Evolutionary conservation across 73 alveolate species (phyloP).

Genomic region (Urostyla sp.): DNA sequence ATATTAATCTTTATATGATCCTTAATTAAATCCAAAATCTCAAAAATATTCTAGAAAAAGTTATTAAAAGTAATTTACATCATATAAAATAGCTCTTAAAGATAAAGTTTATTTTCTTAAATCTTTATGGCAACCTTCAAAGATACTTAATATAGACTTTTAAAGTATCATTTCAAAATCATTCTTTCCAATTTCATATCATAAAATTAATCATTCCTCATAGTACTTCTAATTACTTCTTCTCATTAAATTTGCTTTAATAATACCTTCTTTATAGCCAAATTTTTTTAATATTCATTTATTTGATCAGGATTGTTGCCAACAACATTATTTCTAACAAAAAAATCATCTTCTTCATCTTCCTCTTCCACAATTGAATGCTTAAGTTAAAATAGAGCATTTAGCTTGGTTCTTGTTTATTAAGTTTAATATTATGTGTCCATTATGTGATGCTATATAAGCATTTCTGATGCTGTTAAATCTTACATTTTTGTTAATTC

Average conservation of each 20-base stretch:
- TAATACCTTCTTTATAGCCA: background rate
- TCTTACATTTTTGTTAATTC: no score
- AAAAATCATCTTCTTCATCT: slow-evolving; percentile 39
- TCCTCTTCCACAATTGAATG: slow-evolving; percentile 24
- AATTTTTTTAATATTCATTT: background rate
- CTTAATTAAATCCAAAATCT: slow-evolving; percentile 20
- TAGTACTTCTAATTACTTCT: slow-evolving; percentile 43
- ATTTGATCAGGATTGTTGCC: background rate
- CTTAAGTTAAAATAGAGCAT: no score
- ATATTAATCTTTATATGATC: slow-evolving; percentile 32
- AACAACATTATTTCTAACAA: background rate
- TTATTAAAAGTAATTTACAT: background rate
- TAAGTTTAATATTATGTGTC: no score
- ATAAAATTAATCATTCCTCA: slow-evolving; percentile 1
- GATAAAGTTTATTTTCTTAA: slow-evolving; percentile 36
- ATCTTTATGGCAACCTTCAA: slow-evolving; percentile 61
- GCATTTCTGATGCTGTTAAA: no score
- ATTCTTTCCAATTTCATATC: slow-evolving; percentile 8
- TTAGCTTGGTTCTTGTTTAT: no score
- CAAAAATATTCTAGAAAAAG: slow-evolving; percentile 20
- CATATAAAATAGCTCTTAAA: slow-evolving; percentile 41
- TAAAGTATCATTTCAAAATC: slow-evolving; percentile 25
- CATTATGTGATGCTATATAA: no score
- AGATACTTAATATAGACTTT: slow-evolving; percentile 19
- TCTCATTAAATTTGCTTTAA: slow-evolving; percentile 26